phyloP scores from a whole-genome alignment of 495 filamentous ascomycete species.

The Penicillium riverlandense region DNA sequence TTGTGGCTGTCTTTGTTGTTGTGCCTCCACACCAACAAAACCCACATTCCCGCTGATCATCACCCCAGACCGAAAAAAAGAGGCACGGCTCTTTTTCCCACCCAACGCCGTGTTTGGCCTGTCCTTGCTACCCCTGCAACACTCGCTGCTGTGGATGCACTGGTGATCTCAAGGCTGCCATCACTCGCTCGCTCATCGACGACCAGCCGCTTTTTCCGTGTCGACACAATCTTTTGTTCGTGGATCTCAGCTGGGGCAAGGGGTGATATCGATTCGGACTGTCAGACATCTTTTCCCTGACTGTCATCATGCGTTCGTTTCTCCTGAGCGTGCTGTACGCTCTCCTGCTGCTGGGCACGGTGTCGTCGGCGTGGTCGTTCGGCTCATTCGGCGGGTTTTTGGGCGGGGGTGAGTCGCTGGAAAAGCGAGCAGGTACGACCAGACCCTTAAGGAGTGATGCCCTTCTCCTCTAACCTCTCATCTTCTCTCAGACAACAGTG shows the following conservation, averaged over 20 bases:
- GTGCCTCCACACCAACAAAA: too few species aligned
- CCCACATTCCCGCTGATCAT: too few species aligned
- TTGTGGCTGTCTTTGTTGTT: too few species aligned
- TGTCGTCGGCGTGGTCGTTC: constrained; percentile 46
- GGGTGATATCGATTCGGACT: background rate
- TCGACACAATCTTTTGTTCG: background rate
- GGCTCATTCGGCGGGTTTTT: constrained; percentile 15
- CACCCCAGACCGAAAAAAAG: too few species aligned
- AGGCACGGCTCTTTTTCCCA: too few species aligned
- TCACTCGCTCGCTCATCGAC: too few species aligned
- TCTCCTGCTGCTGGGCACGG: constrained; percentile 38
- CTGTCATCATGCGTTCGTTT: constrained; percentile 27
- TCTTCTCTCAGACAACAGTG: constrained; percentile 12
- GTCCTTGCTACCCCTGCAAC: too few species aligned
- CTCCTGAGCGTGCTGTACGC: constrained; percentile 26
- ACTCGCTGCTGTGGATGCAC: too few species aligned
- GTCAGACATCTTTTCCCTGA: background rate
- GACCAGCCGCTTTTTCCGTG: too few species aligned
- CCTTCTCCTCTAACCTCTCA: constrained; percentile 2
- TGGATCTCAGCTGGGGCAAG: background rate
- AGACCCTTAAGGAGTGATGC: background rate
- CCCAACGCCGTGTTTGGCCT: too few species aligned
- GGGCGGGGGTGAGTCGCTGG: constrained; percentile 22
- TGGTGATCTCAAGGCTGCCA: too few species aligned
- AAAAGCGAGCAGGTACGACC: constrained; percentile 26